Base-by-base conservation (phyloP, 371 early-diverging fungal species). In the Lichtheimia corymbifera region DNA sequence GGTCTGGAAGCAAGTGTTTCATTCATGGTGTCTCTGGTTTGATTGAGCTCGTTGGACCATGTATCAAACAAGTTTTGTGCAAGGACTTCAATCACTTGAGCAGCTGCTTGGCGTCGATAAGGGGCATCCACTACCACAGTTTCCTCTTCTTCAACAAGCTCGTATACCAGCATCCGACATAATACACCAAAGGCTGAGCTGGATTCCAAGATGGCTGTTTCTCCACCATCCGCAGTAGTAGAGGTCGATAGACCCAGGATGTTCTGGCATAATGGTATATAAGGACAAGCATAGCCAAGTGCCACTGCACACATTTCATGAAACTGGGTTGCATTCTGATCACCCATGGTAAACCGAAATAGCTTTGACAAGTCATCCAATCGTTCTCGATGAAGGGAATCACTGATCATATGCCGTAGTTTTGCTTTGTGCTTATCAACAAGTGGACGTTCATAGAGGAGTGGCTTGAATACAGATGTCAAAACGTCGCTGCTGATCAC, bases 151-250 rank as follows among this genome's bases (percentile, higher is more conserved):
- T 67, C 58, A 40, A 68, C 61, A 13, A 74, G 55, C 15, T 66
- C 65, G 44, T 65, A 74, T 4, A 74, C 65, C 20, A 76, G n/a
- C 76, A 76, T 76, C 43, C 70, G 73, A 54, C 73, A 76, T 1
- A 72, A 17, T 11, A 61, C 59, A 2, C 68, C 69, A 63, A 76
- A 68, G 0, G 66, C 60, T 18, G 47, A 35, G 5, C 52, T 65
- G 18, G 55, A 52, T 25, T 50, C 30, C 0, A 67, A 49, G 9
- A 73, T 63, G 12, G 1, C 22, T 22, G 49, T 20, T 40, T 58
- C 51, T n/a, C 28, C 41, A 18, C 28, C 41, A 18, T n/a, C n/a
- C 2, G 35, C 11, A 9, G 35, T 6, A 66, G 18, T 4, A 68
- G 68, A 2, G 64, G 41, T 0, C 25, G 27, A 0, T 22, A 22